Percentiles rank a stretch among this genome's conserved stretches.
Evolutionary conservation across 768 basidiomycete species (phyloP).

Genomic region (Lactarius akahatsu): DNA sequence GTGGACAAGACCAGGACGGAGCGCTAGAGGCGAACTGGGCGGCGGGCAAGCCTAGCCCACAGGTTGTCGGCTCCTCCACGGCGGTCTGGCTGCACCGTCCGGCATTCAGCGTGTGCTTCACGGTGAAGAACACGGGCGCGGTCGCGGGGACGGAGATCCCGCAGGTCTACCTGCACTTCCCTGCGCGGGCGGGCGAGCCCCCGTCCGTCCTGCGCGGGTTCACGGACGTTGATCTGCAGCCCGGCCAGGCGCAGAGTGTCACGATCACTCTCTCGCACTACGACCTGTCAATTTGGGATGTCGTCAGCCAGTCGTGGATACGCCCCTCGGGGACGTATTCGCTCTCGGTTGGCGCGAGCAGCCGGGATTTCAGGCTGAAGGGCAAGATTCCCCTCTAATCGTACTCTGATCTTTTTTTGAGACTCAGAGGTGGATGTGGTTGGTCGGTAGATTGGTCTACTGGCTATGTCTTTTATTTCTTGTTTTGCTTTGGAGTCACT

Average conservation of each 20-base stretch:
- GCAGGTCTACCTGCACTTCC: conserved; percentile 75
- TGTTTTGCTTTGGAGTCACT: neutral
- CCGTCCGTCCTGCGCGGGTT: conserved; percentile 54
- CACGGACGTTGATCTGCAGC: conserved; percentile 29
- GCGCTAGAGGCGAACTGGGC: conserved; percentile 55
- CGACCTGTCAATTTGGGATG: conserved; percentile 38
- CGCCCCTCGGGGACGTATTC: conserved; percentile 35
- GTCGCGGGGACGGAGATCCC: conserved; percentile 71
- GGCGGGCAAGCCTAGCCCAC: conserved; percentile 53
- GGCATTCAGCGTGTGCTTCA: conserved; percentile 59
- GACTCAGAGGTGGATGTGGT: neutral
- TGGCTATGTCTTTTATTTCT: neutral
- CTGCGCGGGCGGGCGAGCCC: conserved; percentile 61
- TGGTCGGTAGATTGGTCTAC: neutral
- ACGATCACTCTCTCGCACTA: conserved; percentile 29
- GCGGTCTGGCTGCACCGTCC: conserved; percentile 73
- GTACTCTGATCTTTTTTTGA: neutral
- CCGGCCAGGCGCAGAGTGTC: conserved; percentile 29
- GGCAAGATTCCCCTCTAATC: conserved; percentile 8
- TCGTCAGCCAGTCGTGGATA: conserved; percentile 37
- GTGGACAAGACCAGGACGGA: conserved; percentile 38
- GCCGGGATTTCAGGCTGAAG: conserved; percentile 23
- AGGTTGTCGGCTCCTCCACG: conserved; percentile 55
- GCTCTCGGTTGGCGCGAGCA: conserved; percentile 35
- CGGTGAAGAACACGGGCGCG: conserved; percentile 62